These are phyloP conservation scores for Falciphora oryzae DNA, from an alignment of 2,329 filamentous ascomycete species.

Conservation along the genomic window DNA sequence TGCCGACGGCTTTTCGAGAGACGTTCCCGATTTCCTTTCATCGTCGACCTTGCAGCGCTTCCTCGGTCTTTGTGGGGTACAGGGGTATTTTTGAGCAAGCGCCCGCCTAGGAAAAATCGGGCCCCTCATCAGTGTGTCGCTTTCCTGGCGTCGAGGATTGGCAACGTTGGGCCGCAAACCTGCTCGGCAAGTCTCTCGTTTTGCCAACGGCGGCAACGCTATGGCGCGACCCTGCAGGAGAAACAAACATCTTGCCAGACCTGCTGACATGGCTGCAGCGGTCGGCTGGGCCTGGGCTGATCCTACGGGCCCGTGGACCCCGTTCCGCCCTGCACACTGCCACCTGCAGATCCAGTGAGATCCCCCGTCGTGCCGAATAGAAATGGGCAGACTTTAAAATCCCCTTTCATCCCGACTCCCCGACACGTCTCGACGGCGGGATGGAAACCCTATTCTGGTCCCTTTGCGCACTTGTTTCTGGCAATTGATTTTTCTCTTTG, in stretches of 20 bases:
- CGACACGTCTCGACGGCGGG: too few relatives aligned
- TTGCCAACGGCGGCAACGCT: not conserved
- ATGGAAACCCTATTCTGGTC: too few relatives aligned
- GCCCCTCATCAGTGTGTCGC: too few relatives aligned
- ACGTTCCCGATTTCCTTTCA: too few relatives aligned
- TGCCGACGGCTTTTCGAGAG: too few relatives aligned
- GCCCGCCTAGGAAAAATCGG: too few relatives aligned
- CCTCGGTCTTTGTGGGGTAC: not conserved
- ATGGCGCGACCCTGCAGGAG: not conserved
- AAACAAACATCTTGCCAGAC: not conserved
- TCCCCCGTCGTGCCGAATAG: too few relatives aligned
- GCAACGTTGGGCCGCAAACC: not conserved
- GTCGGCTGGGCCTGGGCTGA: not conserved
- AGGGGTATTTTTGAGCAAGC: too few relatives aligned
- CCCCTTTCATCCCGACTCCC: not conserved
- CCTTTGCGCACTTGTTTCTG: too few relatives aligned
- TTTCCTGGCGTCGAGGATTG: too few relatives aligned
- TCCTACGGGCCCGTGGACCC: not conserved
- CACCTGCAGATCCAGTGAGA: not conserved
- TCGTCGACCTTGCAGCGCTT: too few relatives aligned
- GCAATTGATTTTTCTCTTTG: too few relatives aligned
- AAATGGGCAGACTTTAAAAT: not conserved
- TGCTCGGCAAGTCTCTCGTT: not conserved
- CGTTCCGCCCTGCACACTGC: not conserved
- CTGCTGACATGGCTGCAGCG: slow-evolving; percentile 5